Evolutionary conservation across 495 filamentous ascomycete species (phyloP).

Genomic region (Penicillium diatomitis): DNA sequence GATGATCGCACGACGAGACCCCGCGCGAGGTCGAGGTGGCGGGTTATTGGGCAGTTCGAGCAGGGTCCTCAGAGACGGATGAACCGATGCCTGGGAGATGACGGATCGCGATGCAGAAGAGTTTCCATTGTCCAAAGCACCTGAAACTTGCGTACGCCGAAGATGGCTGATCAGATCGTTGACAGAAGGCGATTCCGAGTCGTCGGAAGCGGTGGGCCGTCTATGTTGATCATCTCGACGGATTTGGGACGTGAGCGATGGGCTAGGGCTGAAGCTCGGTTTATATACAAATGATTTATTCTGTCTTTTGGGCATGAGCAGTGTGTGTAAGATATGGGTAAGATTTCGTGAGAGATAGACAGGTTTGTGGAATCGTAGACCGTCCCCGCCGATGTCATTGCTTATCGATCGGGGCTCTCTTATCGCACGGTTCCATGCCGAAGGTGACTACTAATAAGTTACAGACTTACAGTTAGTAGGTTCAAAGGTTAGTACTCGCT

Average conservation of each 20-base stretch:
- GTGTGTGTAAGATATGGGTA: background rate
- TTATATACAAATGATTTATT: conserved; percentile 24
- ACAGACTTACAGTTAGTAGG: too few relatives aligned
- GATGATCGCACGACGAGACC: conserved; percentile 29
- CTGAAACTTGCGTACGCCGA: conserved; percentile 33
- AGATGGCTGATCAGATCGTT: conserved; percentile 42
- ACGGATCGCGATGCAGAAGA: conserved; percentile 7
- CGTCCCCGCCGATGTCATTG: too few relatives aligned
- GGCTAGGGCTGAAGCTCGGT: conserved; percentile 30
- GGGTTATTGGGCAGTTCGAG: conserved; percentile 63
- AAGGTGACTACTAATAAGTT: too few relatives aligned
- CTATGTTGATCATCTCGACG: conserved; percentile 23
- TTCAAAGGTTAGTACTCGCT: too few relatives aligned
- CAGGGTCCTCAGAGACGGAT: conserved; percentile 47
- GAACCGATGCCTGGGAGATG: conserved; percentile 35
- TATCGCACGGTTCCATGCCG: too few relatives aligned
- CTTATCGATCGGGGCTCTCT: too few relatives aligned
- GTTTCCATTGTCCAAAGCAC: conserved; percentile 10
- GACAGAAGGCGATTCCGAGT: conserved; percentile 25
- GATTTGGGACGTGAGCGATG: conserved; percentile 23
- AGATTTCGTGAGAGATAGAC: conserved; percentile 2
- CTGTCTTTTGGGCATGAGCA: conserved; percentile 42
- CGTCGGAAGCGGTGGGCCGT: conserved; percentile 12
- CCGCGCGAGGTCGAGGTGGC: conserved; percentile 53
- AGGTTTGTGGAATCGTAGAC: background rate